Conservation (phyloP, 148 eudicot species). For the Mesembryanthemum crystallinum region DNA sequence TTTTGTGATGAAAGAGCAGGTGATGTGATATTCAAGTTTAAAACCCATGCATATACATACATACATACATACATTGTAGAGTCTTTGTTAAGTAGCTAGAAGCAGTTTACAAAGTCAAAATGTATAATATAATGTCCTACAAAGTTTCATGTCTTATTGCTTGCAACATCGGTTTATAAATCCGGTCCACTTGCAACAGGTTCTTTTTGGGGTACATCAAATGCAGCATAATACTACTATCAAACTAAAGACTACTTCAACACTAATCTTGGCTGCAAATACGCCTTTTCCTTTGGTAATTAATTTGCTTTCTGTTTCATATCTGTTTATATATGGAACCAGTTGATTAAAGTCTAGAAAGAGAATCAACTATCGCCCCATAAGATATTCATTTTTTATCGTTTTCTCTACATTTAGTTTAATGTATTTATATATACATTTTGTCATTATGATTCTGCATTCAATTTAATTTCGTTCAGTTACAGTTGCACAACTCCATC, state of each 20-base stretch:
- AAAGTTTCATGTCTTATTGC: not conserved
- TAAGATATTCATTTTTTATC: too few relatives aligned
- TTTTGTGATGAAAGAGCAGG: not conserved
- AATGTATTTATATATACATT: too few relatives aligned
- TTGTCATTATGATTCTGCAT: too few relatives aligned
- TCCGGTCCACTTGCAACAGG: constrained; percentile 6
- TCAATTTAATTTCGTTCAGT: too few relatives aligned
- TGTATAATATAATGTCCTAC: not conserved
- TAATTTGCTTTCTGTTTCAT: not conserved
- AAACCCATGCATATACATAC: not conserved
- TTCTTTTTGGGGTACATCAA: not conserved
- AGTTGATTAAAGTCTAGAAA: too few relatives aligned
- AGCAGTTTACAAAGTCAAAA: not conserved
- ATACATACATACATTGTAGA: not conserved
- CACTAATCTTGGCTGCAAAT: not conserved
- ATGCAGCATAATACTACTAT: not conserved
- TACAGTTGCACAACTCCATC: too few relatives aligned
- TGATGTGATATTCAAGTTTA: not conserved
- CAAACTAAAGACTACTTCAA: not conserved
- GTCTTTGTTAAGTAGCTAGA: constrained; percentile 16
- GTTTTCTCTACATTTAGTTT: too few relatives aligned
- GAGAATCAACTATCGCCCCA: too few relatives aligned
- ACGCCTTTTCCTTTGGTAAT: not conserved
- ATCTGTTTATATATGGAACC: not conserved
- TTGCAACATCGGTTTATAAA: not conserved